Evolutionary conservation across 225 moss, liverwort and hornwort genomes (phyloP).

Genomic region (Pleurozium schreberi): DNA sequence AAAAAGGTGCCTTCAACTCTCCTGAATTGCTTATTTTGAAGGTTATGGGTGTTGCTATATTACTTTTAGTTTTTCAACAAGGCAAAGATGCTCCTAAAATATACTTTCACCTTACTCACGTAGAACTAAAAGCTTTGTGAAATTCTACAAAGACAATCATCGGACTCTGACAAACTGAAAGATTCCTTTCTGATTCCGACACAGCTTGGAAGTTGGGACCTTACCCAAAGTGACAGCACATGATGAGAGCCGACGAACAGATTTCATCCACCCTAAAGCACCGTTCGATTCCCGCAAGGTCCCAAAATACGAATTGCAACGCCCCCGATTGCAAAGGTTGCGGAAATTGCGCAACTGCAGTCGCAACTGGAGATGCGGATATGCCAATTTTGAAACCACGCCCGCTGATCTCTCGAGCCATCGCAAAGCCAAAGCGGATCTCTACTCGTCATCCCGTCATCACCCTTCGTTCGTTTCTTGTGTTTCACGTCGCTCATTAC

Average conservation of each 20-base stretch:
- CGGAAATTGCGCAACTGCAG: not conserved
- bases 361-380: constrained; percentile 12
- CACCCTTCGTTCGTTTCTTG: not conserved
- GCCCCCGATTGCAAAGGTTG: not conserved
- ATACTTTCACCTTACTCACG: not conserved
- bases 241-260: not conserved
- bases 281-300: not conserved
- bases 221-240: not conserved
- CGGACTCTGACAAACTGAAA: not conserved
- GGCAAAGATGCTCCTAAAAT: too few species aligned
- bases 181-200: not conserved
- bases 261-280: not conserved
- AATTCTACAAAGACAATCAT: not conserved
- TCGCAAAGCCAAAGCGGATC: not conserved
- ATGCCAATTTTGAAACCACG: not conserved
- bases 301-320: not conserved
- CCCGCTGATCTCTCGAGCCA: not conserved
- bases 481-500: not conserved
- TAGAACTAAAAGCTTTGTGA: too few species aligned
- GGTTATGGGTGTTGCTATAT: too few species aligned
- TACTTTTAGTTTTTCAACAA: too few species aligned
- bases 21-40: too few species aligned
- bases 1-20: too few species aligned
- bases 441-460: not conserved
- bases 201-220: not conserved